phyloP scores from a whole-genome alignment of 2,329 filamentous ascomycete species.

The Stemphylium lycopersici region DNA sequence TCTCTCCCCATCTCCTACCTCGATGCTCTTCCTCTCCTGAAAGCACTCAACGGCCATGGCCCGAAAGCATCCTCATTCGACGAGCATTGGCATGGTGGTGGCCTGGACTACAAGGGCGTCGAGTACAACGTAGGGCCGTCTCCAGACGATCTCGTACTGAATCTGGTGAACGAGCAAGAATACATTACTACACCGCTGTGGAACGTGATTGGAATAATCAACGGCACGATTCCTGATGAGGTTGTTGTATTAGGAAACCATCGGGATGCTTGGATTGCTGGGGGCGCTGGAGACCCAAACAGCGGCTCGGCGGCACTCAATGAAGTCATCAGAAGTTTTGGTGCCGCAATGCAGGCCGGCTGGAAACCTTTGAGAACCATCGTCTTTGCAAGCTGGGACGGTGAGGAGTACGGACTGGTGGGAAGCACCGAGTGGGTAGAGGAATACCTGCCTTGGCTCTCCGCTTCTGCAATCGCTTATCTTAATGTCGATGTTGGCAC shows the following conservation, averaged over 20 bases:
- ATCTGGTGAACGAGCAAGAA: conserved; percentile 58
- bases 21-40: conserved; percentile 86
- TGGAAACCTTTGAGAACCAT: conserved; percentile 90
- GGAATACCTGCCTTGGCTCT: conserved; percentile 83
- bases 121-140: conserved; percentile 86
- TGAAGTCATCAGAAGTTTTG: conserved; percentile 78
- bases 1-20: conserved; percentile 89
- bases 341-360: conserved; percentile 70
- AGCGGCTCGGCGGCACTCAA: conserved; percentile 80
- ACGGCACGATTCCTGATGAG: conserved; percentile 82
- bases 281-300: conserved; percentile 84
- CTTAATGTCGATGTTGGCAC: conserved; percentile 84
- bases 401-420: conserved; percentile 80
- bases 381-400: conserved; percentile 76
- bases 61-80: conserved; percentile 77
- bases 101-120: conserved; percentile 79
- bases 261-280: conserved; percentile 86
- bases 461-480: conserved; percentile 75
- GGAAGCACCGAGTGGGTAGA: conserved; percentile 95
- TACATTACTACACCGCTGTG: conserved; percentile 58
- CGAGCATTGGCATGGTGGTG: conserved; percentile 73
- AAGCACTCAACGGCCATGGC: conserved; percentile 86
- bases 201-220: conserved; percentile 90
- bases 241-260: conserved; percentile 93
- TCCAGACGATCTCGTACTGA: conserved; percentile 66